Evolutionary conservation across 2,329 filamentous ascomycete genomes (phyloP).

Genomic region (Trichoderma lentiforme): DNA sequence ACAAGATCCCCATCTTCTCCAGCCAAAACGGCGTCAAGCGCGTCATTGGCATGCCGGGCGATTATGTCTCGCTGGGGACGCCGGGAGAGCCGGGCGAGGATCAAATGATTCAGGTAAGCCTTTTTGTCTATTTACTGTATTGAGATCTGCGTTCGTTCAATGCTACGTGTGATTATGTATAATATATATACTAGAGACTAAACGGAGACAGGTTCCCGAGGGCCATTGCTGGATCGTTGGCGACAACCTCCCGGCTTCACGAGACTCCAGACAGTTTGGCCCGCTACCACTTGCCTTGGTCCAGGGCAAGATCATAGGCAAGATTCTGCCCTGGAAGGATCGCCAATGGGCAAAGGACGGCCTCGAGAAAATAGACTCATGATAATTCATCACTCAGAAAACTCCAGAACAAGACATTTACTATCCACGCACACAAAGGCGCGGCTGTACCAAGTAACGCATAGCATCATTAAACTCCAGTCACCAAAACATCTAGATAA

Average conservation of each 20-base stretch:
- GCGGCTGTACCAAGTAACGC: neutral
- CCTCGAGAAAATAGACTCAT: constrained; percentile 31
- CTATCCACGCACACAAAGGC: neutral
- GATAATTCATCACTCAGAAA: neutral
- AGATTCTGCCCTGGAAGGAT: constrained; percentile 51
- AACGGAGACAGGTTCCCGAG: constrained; percentile 67
- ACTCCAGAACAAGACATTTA: neutral
- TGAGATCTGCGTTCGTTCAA: neutral
- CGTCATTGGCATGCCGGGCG: constrained; percentile 70
- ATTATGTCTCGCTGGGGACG: constrained; percentile 67
- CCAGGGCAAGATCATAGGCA: constrained; percentile 74
- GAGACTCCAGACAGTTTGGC: constrained; percentile 84
- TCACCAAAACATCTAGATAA: constrained; percentile 12
- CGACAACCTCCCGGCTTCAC: constrained; percentile 79
- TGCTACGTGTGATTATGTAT: neutral
- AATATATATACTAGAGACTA: neutral
- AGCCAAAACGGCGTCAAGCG: constrained; percentile 70
- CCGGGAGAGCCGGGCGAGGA: constrained; percentile 47
- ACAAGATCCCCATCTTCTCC: constrained; percentile 67
- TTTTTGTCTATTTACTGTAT: neutral
- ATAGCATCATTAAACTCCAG: constrained; percentile 8
- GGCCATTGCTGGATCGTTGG: constrained; percentile 91
- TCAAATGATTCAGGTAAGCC: constrained; percentile 62
- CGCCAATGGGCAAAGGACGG: constrained; percentile 49
- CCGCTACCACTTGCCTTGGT: constrained; percentile 83